A percentile compares a stretch with the other conserved stretches of the same genome.
phyloP scores from a whole-genome alignment of 352 stramenopile genomes.

The Pythium volutum region DNA sequence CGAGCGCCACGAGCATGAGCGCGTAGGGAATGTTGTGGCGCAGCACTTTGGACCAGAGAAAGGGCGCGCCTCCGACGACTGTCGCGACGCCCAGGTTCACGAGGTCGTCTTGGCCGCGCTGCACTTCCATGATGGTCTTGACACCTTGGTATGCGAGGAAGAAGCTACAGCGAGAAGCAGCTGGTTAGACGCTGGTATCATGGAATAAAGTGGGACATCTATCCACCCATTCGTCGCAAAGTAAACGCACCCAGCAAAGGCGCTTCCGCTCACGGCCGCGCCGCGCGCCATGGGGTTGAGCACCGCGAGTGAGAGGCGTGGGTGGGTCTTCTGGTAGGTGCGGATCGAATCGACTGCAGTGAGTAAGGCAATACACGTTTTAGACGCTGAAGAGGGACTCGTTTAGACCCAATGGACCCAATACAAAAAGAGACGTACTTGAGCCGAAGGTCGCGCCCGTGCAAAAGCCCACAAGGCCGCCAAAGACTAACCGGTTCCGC shows the following conservation, averaged over 20 bases:
- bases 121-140: conserved; percentile 65
- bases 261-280: conserved; percentile 52
- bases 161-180: conserved; percentile 39
- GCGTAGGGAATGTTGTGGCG: conserved; percentile 76
- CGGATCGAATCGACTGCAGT: conserved; percentile 63
- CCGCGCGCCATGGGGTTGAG: conserved; percentile 44
- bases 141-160: conserved; percentile 77
- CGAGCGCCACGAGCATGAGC: conserved; percentile 69
- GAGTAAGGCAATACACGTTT: background rate
- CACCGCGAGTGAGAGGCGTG: conserved; percentile 40
- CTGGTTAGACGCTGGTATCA: background rate
- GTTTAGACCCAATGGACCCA: background rate
- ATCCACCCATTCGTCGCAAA: too few species aligned
- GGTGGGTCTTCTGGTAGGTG: conserved; percentile 56
- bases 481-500: conserved; percentile 75
- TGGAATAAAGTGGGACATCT: background rate
- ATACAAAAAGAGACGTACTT: conserved; percentile 39
- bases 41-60: conserved; percentile 59
- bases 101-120: conserved; percentile 56
- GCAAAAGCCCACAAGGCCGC: conserved; percentile 72
- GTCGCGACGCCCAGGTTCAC: conserved; percentile 56
- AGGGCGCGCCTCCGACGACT: conserved; percentile 44
- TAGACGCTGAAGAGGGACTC: background rate
- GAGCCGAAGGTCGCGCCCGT: conserved; percentile 73
- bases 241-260: conserved; percentile 46